Percentiles rank a stretch among this genome's conserved stretches.
Evolutionary conservation across 108 stramenopile species (phyloP).

Genomic region (Nitzschia inconspicua): DNA sequence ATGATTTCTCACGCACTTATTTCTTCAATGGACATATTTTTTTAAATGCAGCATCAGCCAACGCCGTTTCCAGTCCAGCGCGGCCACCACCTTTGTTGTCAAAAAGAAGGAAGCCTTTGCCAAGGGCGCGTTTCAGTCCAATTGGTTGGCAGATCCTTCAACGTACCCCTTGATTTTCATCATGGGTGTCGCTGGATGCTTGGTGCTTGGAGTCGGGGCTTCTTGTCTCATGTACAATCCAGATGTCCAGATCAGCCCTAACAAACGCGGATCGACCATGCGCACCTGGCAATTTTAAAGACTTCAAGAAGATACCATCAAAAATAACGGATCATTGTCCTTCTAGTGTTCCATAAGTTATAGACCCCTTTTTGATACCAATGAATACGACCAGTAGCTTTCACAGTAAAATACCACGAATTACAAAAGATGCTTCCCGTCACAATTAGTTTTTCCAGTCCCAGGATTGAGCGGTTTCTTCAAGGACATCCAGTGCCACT

Average conservation of each 20-base stretch:
- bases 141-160: conserved; percentile 29
- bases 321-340: no score
- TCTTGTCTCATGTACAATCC: conserved; percentile 16
- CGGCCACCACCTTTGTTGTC: conserved; percentile 10
- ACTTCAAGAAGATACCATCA: no score
- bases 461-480: conserved; percentile 40
- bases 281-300: conserved; percentile 24
- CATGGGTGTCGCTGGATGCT: conserved; percentile 7
- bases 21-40: not conserved
- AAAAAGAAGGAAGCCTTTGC: not conserved
- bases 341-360: not conserved
- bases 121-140: not conserved
- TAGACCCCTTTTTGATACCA: not conserved
- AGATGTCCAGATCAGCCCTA: conserved; percentile 29
- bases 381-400: no score
- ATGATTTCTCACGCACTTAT: not conserved
- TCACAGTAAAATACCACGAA: no score
- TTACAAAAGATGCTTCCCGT: no score
- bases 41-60: conserved; percentile 8
- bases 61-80: conserved; percentile 10
- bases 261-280: conserved; percentile 20
- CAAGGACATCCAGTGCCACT: conserved; percentile 69
- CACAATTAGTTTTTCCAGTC: no score
- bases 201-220: conserved; percentile 8
- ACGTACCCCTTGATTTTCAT: conserved; percentile 27